Base-by-base conservation (phyloP, 2,329 filamentous ascomycete species). In the Aspergillus jensenii region DNA sequence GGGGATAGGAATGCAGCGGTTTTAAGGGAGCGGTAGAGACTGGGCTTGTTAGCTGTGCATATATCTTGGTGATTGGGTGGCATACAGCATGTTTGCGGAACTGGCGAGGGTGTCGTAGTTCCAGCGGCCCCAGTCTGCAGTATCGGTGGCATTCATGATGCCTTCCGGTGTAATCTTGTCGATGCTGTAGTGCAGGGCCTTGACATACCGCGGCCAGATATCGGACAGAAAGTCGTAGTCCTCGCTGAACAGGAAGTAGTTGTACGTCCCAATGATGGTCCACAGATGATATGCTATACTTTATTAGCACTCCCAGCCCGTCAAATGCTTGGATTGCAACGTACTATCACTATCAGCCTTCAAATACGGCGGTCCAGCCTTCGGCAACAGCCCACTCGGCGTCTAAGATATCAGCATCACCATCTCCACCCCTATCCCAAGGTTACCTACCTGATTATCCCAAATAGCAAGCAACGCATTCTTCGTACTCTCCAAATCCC, bases 261-360 rank as follows among this genome's bases (percentile, higher is more conserved):
- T 83, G 66, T 83, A 83, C 6, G 81, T 82, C 2, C 83, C 82
- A 44, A 87, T 82, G 69, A 87, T 78, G 1, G 80, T 81, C 72
- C 82, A 82, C 66, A 84, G 77, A 50, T 74, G 72, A 55, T 74
- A 74, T 7, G 72, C 45, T 47, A 27, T 31, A 31, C 27, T 11
- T 4, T 9, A 31, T 31, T 31, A 31, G 27, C 27, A 31, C 23
- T 25, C 6, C 23, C 27, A 9, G 11, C 27, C 3, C 8, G 4
- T 1, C 27, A 31, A 31, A 31, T 31, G 9, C 9, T 4, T 25
- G 9, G 7, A 31, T 4, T 11, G 8, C 3, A 31, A 33, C 45
- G 17, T 47, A 47, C 45, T 74, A 39, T 74, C 72, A 15, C 68
- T 71, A 45, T 66, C 61, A 17, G 67, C 71, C 54, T 71, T 70